Evolutionary conservation across 768 basidiomycete species (phyloP).

Genomic region (Leccinum boreale): DNA sequence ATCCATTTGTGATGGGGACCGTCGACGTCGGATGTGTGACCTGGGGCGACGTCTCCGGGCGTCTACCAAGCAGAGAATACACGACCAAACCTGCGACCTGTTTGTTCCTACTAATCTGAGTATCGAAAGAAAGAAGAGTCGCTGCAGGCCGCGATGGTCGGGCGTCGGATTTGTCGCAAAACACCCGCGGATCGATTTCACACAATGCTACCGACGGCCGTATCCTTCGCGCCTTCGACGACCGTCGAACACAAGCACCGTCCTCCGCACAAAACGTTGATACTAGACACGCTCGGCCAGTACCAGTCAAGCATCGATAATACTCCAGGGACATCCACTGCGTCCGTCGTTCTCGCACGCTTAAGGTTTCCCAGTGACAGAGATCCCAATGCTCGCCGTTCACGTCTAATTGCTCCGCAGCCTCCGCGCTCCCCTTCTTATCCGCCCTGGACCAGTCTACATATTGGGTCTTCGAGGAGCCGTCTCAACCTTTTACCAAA

Average conservation of each 20-base stretch:
- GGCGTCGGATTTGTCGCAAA: neutral
- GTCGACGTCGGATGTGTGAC: neutral
- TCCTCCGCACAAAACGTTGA: neutral
- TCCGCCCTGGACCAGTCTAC: neutral
- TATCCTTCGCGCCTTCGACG: neutral
- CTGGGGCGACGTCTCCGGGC: neutral
- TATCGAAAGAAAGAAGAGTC: neutral
- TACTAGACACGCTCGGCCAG: neutral
- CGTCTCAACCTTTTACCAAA: neutral
- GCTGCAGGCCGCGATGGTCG: constrained; percentile 6
- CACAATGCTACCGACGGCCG: neutral
- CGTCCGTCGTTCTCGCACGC: constrained; percentile 1
- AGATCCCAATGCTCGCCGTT: neutral
- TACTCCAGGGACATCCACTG: neutral
- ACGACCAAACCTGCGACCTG: neutral
- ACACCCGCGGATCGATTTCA: constrained; percentile 10
- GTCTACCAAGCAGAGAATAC: constrained; percentile 1
- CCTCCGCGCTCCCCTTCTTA: neutral
- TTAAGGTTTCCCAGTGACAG: neutral
- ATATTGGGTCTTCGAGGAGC: neutral
- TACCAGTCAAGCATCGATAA: neutral
- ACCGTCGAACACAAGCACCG: neutral
- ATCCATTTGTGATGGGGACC: neutral
- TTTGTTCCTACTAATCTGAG: neutral
- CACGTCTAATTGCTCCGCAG: neutral